A percentile compares a stretch with the other conserved stretches of the same genome.
Conservation (phyloP, 306 rosid genomes). For the Echinosophora koreensis region DNA sequence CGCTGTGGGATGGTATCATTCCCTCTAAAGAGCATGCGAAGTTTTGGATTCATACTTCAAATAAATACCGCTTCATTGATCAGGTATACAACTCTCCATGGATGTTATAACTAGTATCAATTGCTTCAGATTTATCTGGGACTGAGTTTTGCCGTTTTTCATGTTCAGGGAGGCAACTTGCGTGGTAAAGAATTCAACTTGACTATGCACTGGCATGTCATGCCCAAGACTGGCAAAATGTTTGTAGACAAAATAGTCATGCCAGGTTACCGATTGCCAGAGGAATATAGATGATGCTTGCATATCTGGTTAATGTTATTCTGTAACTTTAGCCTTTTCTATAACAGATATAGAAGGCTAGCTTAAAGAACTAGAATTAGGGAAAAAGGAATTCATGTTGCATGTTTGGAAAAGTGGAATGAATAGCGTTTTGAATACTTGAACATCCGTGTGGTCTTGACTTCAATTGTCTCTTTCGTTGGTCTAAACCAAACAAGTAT, state of each 20-base stretch:
- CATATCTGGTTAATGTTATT: conserved; percentile 48
- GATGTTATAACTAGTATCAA: conserved; percentile 5
- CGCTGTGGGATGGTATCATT: conserved; percentile 95
- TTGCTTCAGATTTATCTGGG: conserved; percentile 32
- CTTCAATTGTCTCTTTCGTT: conserved; percentile 23
- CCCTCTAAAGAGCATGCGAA: conserved; percentile 84
- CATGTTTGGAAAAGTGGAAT: conserved; percentile 40
- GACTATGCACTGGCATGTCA: conserved; percentile 97
- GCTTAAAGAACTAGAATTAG: conserved; percentile 46
- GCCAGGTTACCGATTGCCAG: conserved; percentile 82
- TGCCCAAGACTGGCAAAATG: conserved; percentile 99
- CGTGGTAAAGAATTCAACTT: conserved; percentile 87
- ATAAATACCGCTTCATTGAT: conserved; percentile 86
- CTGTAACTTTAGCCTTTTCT: conserved; percentile 54
- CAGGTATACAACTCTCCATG: conserved; percentile 60
- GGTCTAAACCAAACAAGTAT: neutral
- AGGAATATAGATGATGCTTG: conserved; percentile 72
- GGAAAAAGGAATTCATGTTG: conserved; percentile 36
- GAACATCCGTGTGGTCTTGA: conserved; percentile 15
- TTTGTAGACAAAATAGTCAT: conserved; percentile 74
- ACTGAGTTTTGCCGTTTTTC: conserved; percentile 5
- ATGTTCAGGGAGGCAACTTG: conserved; percentile 80
- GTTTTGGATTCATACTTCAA: conserved; percentile 83
- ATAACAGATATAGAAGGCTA: conserved; percentile 32
- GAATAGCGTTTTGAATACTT: conserved; percentile 41